These are phyloP conservation scores for Diaporthe sp. DNA, from an alignment of 2,329 filamentous ascomycete species.

Conservation along the genomic window DNA sequence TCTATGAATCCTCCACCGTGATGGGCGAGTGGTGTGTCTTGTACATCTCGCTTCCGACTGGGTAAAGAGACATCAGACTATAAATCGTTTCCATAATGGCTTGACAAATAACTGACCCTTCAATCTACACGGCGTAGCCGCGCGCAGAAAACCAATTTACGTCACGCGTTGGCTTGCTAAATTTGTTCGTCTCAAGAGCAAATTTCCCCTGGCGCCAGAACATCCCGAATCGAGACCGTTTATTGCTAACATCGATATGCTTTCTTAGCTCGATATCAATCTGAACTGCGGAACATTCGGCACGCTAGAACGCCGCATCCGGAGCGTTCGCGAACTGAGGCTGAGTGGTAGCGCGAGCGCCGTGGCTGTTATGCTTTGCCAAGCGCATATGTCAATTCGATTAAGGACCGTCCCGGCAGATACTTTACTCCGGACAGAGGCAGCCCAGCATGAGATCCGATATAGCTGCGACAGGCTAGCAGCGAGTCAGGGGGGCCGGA, in stretches of 20 bases:
- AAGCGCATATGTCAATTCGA: not conserved
- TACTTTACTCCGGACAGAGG: not conserved
- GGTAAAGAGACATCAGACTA: not conserved
- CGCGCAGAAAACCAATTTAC: not conserved
- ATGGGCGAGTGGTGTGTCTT: constrained; percentile 1
- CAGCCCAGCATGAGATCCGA: not conserved
- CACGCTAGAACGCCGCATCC: not conserved
- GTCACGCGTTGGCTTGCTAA: constrained; percentile 1
- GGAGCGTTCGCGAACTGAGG: not conserved
- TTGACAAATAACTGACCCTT: not conserved
- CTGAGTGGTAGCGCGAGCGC: not conserved
- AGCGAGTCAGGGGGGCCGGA: not conserved
- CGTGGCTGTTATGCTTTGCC: not conserved
- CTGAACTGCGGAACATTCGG: not conserved
- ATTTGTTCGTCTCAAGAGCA: not conserved
- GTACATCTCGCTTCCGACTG: not conserved
- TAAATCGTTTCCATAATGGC: not conserved
- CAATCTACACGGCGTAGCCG: not conserved
- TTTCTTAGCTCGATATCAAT: constrained; percentile 1
- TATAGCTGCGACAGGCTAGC: constrained; percentile 7
- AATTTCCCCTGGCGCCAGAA: not conserved
- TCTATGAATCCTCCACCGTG: not conserved
- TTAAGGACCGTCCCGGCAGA: not conserved
- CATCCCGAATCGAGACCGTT: not conserved
- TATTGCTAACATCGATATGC: not conserved